Base-by-base conservation (phyloP, 805 yeast species). In the Candida nemodendra region DNA sequence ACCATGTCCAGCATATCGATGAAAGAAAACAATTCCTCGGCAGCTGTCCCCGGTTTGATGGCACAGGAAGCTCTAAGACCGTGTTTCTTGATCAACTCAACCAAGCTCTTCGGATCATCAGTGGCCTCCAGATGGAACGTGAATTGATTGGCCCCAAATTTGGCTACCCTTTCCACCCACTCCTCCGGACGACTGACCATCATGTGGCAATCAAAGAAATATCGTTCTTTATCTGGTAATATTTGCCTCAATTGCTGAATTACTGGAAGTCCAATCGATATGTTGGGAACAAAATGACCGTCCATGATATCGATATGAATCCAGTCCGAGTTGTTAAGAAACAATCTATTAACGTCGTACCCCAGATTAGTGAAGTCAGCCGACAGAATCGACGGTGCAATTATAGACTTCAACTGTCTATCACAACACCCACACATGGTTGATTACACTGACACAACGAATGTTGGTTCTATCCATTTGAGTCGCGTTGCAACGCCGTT, bases 291-390 rank as follows among this genome's bases (percentile, higher is more conserved):
- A 61, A 93, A 93, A 65, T 91, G 89, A 32, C 99, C 98, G 61
- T 93, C 99, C 99, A 93, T 93, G 32, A 93, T 91, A 64, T 93
- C 99, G 34, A 93, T 80, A 64, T 93, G 99, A 45, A 93, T 79
- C 99, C 99, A 93, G 56, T 91, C 95, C 17, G 96, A 95, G 18
- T 84, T 83, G 39, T 83, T 72, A 38, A 78, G 76, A 57, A 87
- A 79, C 66, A 90, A 84, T 42, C 74, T 71, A 56, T 82, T 83
- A 63, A 96, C 88, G 47, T 90, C 91, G 47, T 88, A 77, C 32
- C 95, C 96, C 45, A 93, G 66, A 51, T 85, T 76, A 50, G 96
- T 81, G 59, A 91, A 93, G 62, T 93, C 95, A 32, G 90, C 84
- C 9, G 98, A 91, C 39, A 91, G 76, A 42, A 91, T 84, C 22